Evolutionary conservation across 73 alveolate genomes (phyloP).

Genomic region (Paramecium bursaria): DNA sequence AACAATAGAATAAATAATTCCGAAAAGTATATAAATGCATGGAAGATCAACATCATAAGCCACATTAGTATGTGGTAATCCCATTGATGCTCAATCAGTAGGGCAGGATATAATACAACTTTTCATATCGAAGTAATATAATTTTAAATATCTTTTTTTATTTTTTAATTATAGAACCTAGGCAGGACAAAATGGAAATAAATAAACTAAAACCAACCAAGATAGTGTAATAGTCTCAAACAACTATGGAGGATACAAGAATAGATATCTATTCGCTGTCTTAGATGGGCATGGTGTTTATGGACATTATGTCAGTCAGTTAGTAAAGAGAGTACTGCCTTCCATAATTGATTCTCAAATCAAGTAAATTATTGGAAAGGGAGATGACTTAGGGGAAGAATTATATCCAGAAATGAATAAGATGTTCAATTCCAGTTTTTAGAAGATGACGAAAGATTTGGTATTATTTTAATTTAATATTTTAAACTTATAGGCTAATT

Average conservation of each 20-base stretch:
- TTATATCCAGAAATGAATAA: slow-evolving; percentile 21
- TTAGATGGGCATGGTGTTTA: slow-evolving; percentile 89
- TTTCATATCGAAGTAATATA: slow-evolving; percentile 14
- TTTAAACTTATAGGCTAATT: slow-evolving; percentile 48
- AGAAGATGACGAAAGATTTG: slow-evolving; percentile 39
- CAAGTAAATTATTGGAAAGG: slow-evolving; percentile 25
- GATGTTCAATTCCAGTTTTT: slow-evolving; percentile 1
- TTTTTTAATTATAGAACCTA: not conserved
- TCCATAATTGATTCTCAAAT: slow-evolving; percentile 31
- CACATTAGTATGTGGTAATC: not conserved
- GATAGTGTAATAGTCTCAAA: slow-evolving; percentile 48
- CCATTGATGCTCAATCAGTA: slow-evolving; percentile 41
- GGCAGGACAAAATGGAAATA: slow-evolving; percentile 57
- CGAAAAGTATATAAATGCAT: slow-evolving; percentile 10
- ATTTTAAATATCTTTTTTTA: too few species aligned
- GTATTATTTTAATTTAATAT: not conserved
- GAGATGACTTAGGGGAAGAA: slow-evolving; percentile 33
- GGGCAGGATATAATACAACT: not conserved
- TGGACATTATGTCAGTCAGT: slow-evolving; percentile 85
- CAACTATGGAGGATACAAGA: slow-evolving; percentile 33
- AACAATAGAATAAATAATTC: slow-evolving; percentile 39
- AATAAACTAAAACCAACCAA: slow-evolving; percentile 44
- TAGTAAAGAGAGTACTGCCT: slow-evolving; percentile 71
- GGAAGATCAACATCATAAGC: slow-evolving; percentile 62
- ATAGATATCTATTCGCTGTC: slow-evolving; percentile 62